Conservation (phyloP, 2,329 filamentous ascomycete genomes). For the Rutstroemia sydowiana region DNA sequence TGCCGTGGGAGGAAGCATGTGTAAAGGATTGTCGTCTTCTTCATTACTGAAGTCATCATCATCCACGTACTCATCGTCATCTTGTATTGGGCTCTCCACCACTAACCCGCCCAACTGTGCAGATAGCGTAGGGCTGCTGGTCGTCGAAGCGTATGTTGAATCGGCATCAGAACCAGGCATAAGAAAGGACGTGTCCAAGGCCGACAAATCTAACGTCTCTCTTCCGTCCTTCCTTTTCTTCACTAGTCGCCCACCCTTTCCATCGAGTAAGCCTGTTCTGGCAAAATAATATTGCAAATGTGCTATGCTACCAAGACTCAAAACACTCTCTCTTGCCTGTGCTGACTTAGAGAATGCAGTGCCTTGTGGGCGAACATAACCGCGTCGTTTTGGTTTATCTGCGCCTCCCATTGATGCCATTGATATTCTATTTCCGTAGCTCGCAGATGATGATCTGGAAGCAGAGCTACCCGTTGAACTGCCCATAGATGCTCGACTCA, state of each 20-base stretch:
- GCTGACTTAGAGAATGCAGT: constrained; percentile 80
- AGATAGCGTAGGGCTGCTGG: constrained; percentile 49
- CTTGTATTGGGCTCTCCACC: constrained; percentile 33
- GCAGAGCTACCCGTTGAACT: constrained; percentile 40
- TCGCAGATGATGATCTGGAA: constrained; percentile 58
- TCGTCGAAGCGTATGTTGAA: constrained; percentile 53
- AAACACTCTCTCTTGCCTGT: constrained; percentile 83
- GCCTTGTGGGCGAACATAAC: constrained; percentile 31
- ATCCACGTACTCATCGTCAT: constrained; percentile 40
- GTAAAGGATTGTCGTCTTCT: constrained; percentile 53
- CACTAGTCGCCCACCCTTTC: constrained; percentile 80
- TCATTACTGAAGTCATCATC: constrained; percentile 43
- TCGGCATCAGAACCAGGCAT: constrained; percentile 45
- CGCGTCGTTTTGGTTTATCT: constrained; percentile 33
- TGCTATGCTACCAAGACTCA: constrained; percentile 92
- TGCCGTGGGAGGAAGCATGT: constrained; percentile 91
- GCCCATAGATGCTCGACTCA: constrained; percentile 46
- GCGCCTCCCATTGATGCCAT: constrained; percentile 35
- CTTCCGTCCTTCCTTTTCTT: constrained; percentile 53
- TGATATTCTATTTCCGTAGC: constrained; percentile 40
- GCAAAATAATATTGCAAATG: constrained; percentile 99
- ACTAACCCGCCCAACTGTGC: constrained; percentile 29
- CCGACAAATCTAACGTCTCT: constrained; percentile 49
- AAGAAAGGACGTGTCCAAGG: constrained; percentile 40
- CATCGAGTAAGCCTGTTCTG: constrained; percentile 83